Percentiles rank a stretch among this genome's conserved stretches.
These are phyloP conservation scores for Quercus suber DNA, from an alignment of 306 rosid species.

Conservation along the genomic window DNA sequence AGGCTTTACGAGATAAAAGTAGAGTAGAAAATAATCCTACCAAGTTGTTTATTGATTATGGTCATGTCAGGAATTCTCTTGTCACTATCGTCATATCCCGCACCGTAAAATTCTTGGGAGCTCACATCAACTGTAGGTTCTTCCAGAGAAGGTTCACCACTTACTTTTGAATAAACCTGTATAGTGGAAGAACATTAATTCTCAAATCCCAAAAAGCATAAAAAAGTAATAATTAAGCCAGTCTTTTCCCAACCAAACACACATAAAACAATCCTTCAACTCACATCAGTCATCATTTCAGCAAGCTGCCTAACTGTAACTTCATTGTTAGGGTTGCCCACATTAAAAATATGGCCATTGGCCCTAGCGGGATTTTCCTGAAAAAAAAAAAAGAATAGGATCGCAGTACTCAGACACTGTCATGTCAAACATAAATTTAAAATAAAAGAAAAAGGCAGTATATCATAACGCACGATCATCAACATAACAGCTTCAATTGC, in stretches of 20 bases:
- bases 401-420: conserved; percentile 3
- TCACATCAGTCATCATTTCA: conserved; percentile 71
- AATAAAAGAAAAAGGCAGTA: background rate
- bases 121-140: conserved; percentile 68
- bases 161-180: conserved; percentile 84
- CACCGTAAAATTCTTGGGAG: conserved; percentile 91
- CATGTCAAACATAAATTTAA: background rate
- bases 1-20: background rate
- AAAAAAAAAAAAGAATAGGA: background rate
- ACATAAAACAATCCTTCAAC: conserved; percentile 33
- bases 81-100: conserved; percentile 89
- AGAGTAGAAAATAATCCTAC: conserved; percentile 31
- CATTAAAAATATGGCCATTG: conserved; percentile 85
- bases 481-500: conserved; percentile 89
- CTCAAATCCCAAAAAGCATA: conserved; percentile 5
- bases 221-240: background rate
- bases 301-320: conserved; percentile 97
- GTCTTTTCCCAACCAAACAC: background rate
- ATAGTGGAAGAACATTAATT: background rate
- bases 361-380: conserved; percentile 94
- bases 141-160: conserved; percentile 61
- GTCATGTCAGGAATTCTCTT: conserved; percentile 98
- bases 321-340: conserved; percentile 95
- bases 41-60: conserved; percentile 83
- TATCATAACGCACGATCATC: conserved; percentile 66